A percentile compares a stretch with the other conserved stretches of the same genome.
Conservation (phyloP, 2,329 filamentous ascomycete species). For the Cercospora citrullina region DNA sequence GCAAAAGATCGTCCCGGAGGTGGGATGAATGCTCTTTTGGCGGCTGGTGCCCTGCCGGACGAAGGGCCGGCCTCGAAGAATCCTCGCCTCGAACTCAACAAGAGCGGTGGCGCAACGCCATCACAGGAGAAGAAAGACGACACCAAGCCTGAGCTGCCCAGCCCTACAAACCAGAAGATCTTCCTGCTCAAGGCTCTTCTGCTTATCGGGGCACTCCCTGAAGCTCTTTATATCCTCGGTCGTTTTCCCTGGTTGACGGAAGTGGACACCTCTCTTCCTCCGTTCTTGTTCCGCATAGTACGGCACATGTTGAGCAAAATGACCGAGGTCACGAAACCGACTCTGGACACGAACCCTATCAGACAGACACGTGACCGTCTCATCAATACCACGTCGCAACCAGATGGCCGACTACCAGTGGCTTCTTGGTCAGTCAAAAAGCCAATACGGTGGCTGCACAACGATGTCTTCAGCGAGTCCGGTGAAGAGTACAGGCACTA, state of each 20-base stretch:
- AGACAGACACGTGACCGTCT: conserved; percentile 53
- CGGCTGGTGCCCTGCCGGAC: conserved; percentile 82
- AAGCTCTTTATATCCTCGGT: conserved; percentile 87
- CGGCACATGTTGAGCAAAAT: conserved; percentile 80
- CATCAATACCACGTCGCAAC: conserved; percentile 65
- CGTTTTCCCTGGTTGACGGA: conserved; percentile 92
- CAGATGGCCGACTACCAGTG: conserved; percentile 64
- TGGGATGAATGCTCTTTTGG: conserved; percentile 77
- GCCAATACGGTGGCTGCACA: conserved; percentile 77
- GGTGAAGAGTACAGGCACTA: conserved; percentile 85
- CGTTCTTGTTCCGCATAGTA: conserved; percentile 80
- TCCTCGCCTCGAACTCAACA: conserved; percentile 50
- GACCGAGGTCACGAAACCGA: conserved; percentile 55
- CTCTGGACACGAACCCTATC: conserved; percentile 44
- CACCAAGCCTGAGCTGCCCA: conserved; percentile 59
- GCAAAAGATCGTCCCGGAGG: conserved; percentile 67
- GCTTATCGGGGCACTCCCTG: conserved; percentile 87
- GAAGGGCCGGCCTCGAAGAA: conserved; percentile 61
- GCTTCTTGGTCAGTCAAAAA: conserved; percentile 61
- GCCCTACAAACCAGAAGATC: conserved; percentile 85
- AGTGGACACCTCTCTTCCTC: conserved; percentile 75
- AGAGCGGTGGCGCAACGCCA: conserved; percentile 43
- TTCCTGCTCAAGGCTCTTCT: conserved; percentile 80
- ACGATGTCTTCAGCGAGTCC: conserved; percentile 73
- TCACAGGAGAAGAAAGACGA: conserved; percentile 46